Conservation (phyloP, 768 basidiomycete species). For the Gloeostereum incarnatum region DNA sequence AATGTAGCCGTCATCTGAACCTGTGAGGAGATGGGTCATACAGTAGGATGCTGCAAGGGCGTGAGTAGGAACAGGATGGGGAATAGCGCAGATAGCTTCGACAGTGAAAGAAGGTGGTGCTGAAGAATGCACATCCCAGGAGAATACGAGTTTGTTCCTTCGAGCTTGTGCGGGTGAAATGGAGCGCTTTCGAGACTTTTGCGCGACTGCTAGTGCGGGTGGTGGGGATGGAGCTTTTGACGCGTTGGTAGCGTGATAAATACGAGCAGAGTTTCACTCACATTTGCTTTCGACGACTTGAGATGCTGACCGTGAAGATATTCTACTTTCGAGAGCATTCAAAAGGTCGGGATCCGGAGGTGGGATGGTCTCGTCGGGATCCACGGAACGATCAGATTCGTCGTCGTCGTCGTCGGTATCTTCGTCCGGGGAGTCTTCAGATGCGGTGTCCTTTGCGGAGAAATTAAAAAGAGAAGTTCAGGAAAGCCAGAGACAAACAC, state of each 20-base stretch:
- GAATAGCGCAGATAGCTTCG: slow-evolving; percentile 87
- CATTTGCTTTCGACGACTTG: slow-evolving; percentile 21
- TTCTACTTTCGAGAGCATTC: background rate
- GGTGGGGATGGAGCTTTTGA: slow-evolving; percentile 13
- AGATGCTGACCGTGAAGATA: slow-evolving; percentile 1
- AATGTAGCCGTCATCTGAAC: slow-evolving; percentile 90
- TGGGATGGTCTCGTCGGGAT: slow-evolving; percentile 5
- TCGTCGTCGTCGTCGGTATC: slow-evolving; percentile 40
- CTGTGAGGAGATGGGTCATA: slow-evolving; percentile 83
- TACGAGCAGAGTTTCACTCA: slow-evolving; percentile 10
- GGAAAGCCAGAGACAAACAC: slow-evolving; percentile 16
- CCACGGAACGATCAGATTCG: slow-evolving; percentile 22
- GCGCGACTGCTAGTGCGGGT: no score
- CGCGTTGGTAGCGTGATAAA: no score
- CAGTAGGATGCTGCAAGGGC: slow-evolving; percentile 80
- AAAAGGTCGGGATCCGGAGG: background rate
- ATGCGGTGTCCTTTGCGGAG: slow-evolving; percentile 45
- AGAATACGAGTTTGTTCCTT: slow-evolving; percentile 29
- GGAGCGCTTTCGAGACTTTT: slow-evolving; percentile 30
- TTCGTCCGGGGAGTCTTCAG: slow-evolving; percentile 23
- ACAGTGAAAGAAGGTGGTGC: slow-evolving; percentile 67
- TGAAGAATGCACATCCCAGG: slow-evolving; percentile 15
- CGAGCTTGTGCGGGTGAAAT: slow-evolving; percentile 50
- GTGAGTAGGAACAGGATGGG: slow-evolving; percentile 83
- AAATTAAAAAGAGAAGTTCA: slow-evolving; percentile 1